Conservation (phyloP, 305 asterid genomes). For the Striga hermonthica region DNA sequence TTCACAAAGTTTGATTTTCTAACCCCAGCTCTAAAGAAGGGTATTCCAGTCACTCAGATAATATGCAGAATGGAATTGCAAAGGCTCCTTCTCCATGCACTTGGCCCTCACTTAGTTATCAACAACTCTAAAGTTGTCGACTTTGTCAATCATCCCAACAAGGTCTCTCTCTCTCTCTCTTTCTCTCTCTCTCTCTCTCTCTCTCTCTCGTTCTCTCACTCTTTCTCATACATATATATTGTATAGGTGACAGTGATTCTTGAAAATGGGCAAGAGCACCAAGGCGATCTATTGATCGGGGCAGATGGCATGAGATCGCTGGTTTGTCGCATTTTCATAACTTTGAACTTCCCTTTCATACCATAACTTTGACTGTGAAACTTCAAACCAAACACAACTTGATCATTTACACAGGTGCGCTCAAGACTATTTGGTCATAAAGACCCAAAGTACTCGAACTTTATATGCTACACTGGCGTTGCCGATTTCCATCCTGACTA, state of each 20-base stretch:
- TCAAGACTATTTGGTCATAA: conserved; percentile 22
- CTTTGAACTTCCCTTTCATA: neutral
- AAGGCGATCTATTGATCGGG: conserved; percentile 28
- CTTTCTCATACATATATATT: neutral
- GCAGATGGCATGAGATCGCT: conserved; percentile 27
- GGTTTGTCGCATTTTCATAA: neutral
- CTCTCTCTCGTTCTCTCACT: neutral
- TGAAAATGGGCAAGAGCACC: conserved; percentile 22
- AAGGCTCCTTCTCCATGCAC: conserved; percentile 24
- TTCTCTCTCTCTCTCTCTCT: neutral
- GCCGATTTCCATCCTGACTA: conserved; percentile 19
- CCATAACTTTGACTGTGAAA: too few relatives aligned
- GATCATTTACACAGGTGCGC: conserved; percentile 5
- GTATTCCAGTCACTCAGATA: conserved; percentile 26
- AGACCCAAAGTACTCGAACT: conserved; percentile 24
- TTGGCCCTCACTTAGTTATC: conserved; percentile 24
- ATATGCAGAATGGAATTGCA: conserved; percentile 31
- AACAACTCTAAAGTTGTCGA: conserved; percentile 30
- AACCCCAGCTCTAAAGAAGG: conserved; percentile 18
- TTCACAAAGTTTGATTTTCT: conserved; percentile 21
- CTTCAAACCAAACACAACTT: neutral
- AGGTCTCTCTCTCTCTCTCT: conserved; percentile 4
- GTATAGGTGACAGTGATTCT: conserved; percentile 24
- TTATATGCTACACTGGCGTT: conserved; percentile 26
- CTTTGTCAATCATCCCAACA: conserved; percentile 21